Evolutionary conservation across 176 grass and related monocot species (phyloP).

Genomic region (Eleusine indica): DNA sequence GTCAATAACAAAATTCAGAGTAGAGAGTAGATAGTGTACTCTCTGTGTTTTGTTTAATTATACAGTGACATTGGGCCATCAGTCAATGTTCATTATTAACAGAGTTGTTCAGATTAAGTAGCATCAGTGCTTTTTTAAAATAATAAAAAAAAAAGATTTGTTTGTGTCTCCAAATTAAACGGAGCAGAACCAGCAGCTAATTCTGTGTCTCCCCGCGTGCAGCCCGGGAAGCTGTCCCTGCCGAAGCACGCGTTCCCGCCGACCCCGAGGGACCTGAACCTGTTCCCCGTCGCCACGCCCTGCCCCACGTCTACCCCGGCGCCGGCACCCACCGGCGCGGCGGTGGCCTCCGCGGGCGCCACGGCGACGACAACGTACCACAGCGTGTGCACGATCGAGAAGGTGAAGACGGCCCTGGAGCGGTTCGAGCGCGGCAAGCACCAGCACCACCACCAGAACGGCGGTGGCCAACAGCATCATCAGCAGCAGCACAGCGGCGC

Average conservation of each 20-base stretch:
- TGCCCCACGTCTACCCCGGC: neutral
- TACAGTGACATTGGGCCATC: neutral
- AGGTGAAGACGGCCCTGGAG: slow-evolving; percentile 76
- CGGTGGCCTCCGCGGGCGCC: neutral
- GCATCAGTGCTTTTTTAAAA: neutral
- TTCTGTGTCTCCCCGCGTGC: neutral
- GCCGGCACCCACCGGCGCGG: neutral
- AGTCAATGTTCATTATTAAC: neutral
- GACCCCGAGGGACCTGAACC: slow-evolving; percentile 45
- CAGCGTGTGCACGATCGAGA: slow-evolving; percentile 95
- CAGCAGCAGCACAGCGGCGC: slow-evolving; percentile 31
- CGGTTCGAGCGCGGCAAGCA: slow-evolving; percentile 73
- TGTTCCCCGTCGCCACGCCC: slow-evolving; percentile 43
- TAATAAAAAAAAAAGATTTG: neutral
- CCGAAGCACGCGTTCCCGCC: slow-evolving; percentile 43
- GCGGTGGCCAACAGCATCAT: slow-evolving; percentile 37
- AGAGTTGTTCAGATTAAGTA: neutral
- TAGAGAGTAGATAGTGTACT: too few relatives aligned
- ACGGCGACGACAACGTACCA: slow-evolving; percentile 49
- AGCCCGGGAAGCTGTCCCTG: slow-evolving; percentile 55
- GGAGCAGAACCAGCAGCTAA: neutral
- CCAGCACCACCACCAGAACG: neutral
- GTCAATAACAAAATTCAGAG: too few relatives aligned
- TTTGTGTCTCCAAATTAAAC: neutral
- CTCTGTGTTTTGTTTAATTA: too few relatives aligned